Conservation (phyloP, 2,329 filamentous ascomycete genomes). For the Phyllosticta capitalensis region DNA sequence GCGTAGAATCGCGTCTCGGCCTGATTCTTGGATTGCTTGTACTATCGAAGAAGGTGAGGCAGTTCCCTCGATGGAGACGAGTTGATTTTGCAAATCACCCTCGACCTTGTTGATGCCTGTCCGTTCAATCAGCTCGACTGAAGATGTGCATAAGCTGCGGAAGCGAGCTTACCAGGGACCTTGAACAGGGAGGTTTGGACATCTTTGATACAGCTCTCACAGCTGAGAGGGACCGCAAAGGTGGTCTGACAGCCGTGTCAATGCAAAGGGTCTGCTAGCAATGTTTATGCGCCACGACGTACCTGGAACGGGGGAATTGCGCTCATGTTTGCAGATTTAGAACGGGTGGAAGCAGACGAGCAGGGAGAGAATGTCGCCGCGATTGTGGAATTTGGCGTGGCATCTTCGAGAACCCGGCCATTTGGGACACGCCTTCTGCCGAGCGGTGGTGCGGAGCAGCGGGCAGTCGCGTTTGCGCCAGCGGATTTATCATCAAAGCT, state of each 20-base stretch:
- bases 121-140: neutral
- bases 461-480: neutral
- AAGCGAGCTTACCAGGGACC: constrained; percentile 49
- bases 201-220: constrained; percentile 78
- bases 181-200: constrained; percentile 71
- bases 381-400: neutral
- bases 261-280: neutral
- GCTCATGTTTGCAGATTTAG: constrained; percentile 7
- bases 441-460: constrained; percentile 4
- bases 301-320: constrained; percentile 20
- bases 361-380: neutral
- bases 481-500: constrained; percentile 5
- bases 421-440: neutral
- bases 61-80: constrained; percentile 80
- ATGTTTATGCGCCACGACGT: neutral
- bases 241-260: constrained; percentile 53
- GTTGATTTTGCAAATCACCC: constrained; percentile 70
- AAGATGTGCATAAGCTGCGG: constrained; percentile 11
- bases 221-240: constrained; percentile 90
- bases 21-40: constrained; percentile 76
- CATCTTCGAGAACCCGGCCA: constrained; percentile 10
- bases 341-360: neutral
- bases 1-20: constrained; percentile 86
- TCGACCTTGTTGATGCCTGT: constrained; percentile 73
- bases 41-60: constrained; percentile 86